Base-by-base conservation (phyloP, 805 yeast species). In the Candida ovalis region DNA sequence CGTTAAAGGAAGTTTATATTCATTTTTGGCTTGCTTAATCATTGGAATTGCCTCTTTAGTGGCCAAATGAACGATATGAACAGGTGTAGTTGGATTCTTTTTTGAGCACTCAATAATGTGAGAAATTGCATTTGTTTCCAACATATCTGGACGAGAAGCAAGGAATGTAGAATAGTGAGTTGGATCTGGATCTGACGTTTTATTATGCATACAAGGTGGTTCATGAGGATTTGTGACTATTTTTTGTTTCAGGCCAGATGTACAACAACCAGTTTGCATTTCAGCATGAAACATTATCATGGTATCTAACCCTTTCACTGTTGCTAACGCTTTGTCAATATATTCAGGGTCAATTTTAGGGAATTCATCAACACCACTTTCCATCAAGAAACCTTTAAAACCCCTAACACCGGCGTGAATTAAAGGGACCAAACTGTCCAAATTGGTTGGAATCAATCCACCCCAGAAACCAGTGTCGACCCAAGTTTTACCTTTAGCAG, bases 391-490 rank as follows among this genome's bases (percentile, higher is more conserved):
- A 28, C 96, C 94, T 65, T 91, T 91, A 72, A 91, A 91, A 1
- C 98, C 98, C 40, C 96, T 75, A 6, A 92, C 97, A 43, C 98
- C 98, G 52, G 87, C 82, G 48, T 81, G 69, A 50, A 90, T 82
- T 60, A 91, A 74, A 0, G 96, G 96, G 21, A 76, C 71, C 54
- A 91, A 72, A 57, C 88, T 82, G 10, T 74, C 69, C 47, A 85
- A 61, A 65, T 91, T 91, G 51, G 75, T 77, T 7, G 98, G 98
- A 36, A 91, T 80, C 51, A 91, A 71, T 1, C 97, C 98, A 44
- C 97, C 98, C 97, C 97, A 92, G 64, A 92, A 90, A 0, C 90
- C 97, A 7, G 86, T 88, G 63, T 91, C 97, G 30, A 88, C 94
- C 95, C 96, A 91, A 49, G 88, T 77, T 66, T 91, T 86, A 46